Conservation (phyloP, 176 grass and related monocot species). For the Aegilops bicornis region DNA sequence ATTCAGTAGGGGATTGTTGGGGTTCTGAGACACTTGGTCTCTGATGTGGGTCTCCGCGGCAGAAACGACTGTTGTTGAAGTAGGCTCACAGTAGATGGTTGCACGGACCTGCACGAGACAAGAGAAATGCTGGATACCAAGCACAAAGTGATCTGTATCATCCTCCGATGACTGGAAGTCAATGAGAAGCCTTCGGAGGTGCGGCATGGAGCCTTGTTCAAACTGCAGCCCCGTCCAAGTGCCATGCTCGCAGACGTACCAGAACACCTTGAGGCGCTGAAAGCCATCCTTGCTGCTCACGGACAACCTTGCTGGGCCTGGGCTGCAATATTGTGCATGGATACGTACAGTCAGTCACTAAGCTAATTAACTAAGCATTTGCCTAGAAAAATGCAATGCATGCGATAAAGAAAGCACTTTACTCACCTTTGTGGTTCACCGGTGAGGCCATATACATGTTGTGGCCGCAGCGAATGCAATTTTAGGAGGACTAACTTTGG, state of each 20-base stretch:
- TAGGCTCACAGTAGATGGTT: neutral
- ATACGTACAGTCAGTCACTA: no score
- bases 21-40: conserved; percentile 11
- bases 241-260: neutral
- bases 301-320: neutral
- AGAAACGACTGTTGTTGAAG: neutral
- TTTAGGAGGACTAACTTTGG: conserved; percentile 14
- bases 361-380: no score
- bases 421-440: no score
- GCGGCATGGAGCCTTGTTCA: conserved; percentile 10
- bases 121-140: conserved; percentile 4
- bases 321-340: no score
- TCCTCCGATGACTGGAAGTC: neutral
- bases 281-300: conserved; percentile 11
- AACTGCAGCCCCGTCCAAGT: neutral
- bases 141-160: neutral
- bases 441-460: no score
- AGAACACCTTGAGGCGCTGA: conserved; percentile 4
- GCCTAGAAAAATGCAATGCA: no score
- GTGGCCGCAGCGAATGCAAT: no score
- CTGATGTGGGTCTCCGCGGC: neutral
- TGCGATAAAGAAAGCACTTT: no score
- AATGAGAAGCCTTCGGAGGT: conserved; percentile 13
- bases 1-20: neutral
- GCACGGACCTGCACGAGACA: neutral